Evolutionary conservation across 192 early-diverging fungal species (phyloP).

Genomic region (Backusella mclennaniae): DNA sequence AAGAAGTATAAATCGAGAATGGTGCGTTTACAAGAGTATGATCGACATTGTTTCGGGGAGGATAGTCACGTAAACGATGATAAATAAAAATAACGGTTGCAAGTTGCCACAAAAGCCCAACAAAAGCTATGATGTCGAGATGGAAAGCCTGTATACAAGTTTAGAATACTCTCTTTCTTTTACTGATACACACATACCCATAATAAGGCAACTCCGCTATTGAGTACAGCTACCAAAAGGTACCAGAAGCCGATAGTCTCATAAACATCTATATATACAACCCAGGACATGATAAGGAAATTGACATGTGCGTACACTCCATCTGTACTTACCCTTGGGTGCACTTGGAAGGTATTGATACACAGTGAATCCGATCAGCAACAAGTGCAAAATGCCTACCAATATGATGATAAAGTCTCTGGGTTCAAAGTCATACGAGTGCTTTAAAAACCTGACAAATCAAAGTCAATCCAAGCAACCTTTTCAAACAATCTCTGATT

Average conservation of each 20-base stretch:
- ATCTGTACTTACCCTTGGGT: conserved; percentile 28
- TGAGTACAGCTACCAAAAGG: conserved; percentile 23
- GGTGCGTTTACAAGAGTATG: conserved; percentile 39
- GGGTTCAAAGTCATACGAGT: conserved; percentile 10
- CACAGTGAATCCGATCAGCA: conserved; percentile 34
- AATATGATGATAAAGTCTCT: conserved; percentile 27
- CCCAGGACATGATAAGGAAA: neutral
- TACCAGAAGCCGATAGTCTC: conserved; percentile 36
- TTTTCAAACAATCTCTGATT: neutral
- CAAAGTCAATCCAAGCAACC: neutral
- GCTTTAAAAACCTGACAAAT: conserved; percentile 9
- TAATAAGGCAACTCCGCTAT: conserved; percentile 21
- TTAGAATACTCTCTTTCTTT: neutral
- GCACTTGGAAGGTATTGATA: conserved; percentile 36
- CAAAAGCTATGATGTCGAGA: conserved; percentile 24
- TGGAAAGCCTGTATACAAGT: conserved; percentile 18
- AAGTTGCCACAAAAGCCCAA: conserved; percentile 32
- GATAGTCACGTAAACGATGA: conserved; percentile 34
- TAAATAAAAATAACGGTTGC: conserved; percentile 33
- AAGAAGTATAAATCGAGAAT: conserved; percentile 42
- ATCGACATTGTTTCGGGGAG: conserved; percentile 37
- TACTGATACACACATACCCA: conserved; percentile 16
- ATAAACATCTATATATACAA: conserved; percentile 20
- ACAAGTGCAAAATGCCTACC: conserved; percentile 18
- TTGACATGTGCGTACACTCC: neutral